Evolutionary conservation across 805 yeast genomes (phyloP).

Genomic region (Metschnikowia gelsemii): DNA sequence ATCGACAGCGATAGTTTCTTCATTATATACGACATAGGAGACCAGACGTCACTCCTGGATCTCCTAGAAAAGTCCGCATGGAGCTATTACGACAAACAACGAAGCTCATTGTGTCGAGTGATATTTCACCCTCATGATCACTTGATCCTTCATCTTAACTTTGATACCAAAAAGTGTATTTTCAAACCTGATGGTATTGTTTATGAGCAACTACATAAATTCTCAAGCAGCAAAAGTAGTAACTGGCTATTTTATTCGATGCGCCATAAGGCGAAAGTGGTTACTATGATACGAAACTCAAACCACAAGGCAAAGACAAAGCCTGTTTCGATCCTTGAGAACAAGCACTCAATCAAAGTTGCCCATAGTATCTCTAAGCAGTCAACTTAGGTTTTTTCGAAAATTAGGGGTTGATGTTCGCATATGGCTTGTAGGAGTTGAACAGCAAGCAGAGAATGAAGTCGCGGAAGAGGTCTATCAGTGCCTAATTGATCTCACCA

Average conservation of each 20-base stretch:
- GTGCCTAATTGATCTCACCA: not conserved
- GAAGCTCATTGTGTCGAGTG: constrained; percentile 1
- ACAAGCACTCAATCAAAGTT: constrained; percentile 15
- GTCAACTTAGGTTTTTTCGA: constrained; percentile 39
- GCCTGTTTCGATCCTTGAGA: constrained; percentile 12
- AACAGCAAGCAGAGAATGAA: constrained; percentile 1
- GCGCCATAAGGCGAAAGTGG: constrained; percentile 28
- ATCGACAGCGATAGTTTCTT: constrained; percentile 39
- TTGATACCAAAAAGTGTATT: constrained; percentile 24
- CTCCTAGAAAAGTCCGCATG: constrained; percentile 21
- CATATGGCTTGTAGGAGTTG: constrained; percentile 37
- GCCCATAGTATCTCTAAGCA: constrained; percentile 29
- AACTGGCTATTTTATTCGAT: constrained; percentile 46
- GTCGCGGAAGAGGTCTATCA: not conserved
- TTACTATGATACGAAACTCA: constrained; percentile 37
- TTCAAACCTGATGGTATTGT: constrained; percentile 23
- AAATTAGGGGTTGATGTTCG: constrained; percentile 44
- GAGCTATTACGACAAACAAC: not conserved
- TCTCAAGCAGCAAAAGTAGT: constrained; percentile 34
- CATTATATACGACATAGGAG: constrained; percentile 30
- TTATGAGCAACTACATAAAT: constrained; percentile 42
- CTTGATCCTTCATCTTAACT: constrained; percentile 31
- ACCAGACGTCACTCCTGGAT: constrained; percentile 39
- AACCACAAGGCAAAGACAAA: constrained; percentile 24
- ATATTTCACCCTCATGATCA: constrained; percentile 41